Percentiles rank a stretch among this genome's conserved stretches.
Evolutionary conservation across 2,329 filamentous ascomycete species (phyloP).

Genomic region (Karstenula rhodostoma): DNA sequence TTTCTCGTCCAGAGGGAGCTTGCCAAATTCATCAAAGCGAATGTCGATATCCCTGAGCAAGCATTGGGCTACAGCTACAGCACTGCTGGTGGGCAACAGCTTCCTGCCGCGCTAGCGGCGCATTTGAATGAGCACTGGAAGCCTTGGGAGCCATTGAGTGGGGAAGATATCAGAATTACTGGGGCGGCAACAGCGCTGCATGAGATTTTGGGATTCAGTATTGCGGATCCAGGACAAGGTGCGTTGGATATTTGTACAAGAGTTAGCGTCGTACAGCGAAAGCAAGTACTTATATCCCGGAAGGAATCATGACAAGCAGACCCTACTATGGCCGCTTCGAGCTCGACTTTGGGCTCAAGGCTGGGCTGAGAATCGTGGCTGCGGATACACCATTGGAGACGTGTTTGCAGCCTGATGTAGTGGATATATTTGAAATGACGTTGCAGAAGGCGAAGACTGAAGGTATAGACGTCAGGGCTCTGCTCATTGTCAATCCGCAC

Average conservation of each 20-base stretch:
- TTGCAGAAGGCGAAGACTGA: constrained; percentile 38
- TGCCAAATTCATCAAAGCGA: constrained; percentile 51
- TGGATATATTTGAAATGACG: constrained; percentile 49
- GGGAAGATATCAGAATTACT: constrained; percentile 51
- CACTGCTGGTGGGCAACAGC: constrained; percentile 43
- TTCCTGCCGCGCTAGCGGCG: constrained; percentile 52
- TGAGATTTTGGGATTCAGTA: constrained; percentile 53
- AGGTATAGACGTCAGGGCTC: constrained; percentile 48
- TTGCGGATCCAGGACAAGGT: constrained; percentile 56
- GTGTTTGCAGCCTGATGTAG: constrained; percentile 36
- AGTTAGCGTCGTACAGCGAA: not conserved
- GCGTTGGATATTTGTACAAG: constrained; percentile 30
- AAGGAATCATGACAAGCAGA: constrained; percentile 54
- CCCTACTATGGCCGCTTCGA: constrained; percentile 61
- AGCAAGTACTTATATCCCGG: not conserved
- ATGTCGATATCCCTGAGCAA: constrained; percentile 44
- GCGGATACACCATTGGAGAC: constrained; percentile 27
- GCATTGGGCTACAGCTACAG: constrained; percentile 53
- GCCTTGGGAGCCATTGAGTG: constrained; percentile 32
- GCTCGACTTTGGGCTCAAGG: constrained; percentile 57
- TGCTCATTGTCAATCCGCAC: constrained; percentile 56
- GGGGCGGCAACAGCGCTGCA: constrained; percentile 54
- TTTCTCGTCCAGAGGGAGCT: constrained; percentile 58
- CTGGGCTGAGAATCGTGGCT: constrained; percentile 30
- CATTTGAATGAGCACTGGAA: constrained; percentile 51